phyloP scores from a whole-genome alignment of 257 asterid species.

The Solanum ossicruentum region DNA sequence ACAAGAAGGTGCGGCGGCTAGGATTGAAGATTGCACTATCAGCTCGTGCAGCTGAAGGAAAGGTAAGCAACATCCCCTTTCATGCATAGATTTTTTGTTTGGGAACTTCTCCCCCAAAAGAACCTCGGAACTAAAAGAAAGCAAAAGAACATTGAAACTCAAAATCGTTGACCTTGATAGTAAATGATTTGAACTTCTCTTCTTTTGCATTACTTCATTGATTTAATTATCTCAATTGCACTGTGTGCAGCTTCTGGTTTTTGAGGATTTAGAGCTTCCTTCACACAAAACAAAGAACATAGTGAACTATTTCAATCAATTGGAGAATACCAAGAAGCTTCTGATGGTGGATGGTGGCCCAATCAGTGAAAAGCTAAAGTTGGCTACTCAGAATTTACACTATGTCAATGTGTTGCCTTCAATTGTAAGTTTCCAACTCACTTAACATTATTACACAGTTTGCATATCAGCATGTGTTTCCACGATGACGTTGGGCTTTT shows the following conservation, averaged over 20 bases:
- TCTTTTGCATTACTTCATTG: not conserved
- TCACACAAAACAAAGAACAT: conserved; percentile 87
- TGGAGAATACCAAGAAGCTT: conserved; percentile 69
- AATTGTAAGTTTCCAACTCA: conserved; percentile 43
- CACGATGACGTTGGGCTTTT: not conserved
- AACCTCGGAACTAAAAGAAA: not conserved
- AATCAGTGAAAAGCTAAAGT: conserved; percentile 60
- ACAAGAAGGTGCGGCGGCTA: conserved; percentile 83
- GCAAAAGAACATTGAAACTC: not conserved
- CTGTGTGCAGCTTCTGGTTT: conserved; percentile 57
- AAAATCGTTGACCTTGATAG: not conserved
- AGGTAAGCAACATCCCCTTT: conserved; percentile 40
- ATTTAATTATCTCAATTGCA: not conserved
- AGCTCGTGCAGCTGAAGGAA: conserved; percentile 94
- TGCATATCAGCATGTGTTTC: not conserved
- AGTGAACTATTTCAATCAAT: conserved; percentile 47
- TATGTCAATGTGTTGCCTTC: conserved; percentile 85
- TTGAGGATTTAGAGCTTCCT: conserved; percentile 74
- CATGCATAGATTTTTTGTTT: not conserved
- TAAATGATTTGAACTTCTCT: not conserved
- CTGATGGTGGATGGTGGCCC: conserved; percentile 80
- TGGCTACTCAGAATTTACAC: conserved; percentile 80
- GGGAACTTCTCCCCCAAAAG: not conserved
- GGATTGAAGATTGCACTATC: conserved; percentile 82
- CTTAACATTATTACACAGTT: not conserved